Conservation (phyloP, 208 protist genomes). For the Leishmania martiniquensis region DNA sequence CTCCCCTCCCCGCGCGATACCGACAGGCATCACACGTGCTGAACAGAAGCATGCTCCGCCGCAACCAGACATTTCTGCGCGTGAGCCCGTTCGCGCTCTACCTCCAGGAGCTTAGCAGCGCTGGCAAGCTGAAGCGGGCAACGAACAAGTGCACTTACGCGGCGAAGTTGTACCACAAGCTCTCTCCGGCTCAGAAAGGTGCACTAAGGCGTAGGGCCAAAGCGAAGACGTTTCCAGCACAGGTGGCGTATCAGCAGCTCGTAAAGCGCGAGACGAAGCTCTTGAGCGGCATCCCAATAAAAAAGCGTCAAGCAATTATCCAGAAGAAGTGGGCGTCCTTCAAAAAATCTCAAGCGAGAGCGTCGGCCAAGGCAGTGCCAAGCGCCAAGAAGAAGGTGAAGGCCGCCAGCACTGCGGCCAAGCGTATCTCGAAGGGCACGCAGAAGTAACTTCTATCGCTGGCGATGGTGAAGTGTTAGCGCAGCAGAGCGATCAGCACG, state of each 20-base stretch:
- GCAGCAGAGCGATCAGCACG: background rate
- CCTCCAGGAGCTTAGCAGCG: constrained; percentile 46
- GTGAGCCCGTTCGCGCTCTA: constrained; percentile 69
- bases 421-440: constrained; percentile 22
- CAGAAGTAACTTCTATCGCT: background rate
- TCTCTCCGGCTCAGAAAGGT: constrained; percentile 36
- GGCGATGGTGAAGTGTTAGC: background rate
- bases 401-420: constrained; percentile 19
- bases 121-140: constrained; percentile 34
- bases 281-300: constrained; percentile 24
- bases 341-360: constrained; percentile 25
- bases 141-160: constrained; percentile 8
- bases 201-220: constrained; percentile 45
- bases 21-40: background rate
- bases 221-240: constrained; percentile 36
- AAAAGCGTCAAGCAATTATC: constrained; percentile 4
- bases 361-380: constrained; percentile 9
- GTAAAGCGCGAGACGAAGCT: constrained; percentile 46
- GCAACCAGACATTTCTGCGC: constrained; percentile 33
- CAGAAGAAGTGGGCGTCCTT: constrained; percentile 20
- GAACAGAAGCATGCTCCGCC: constrained; percentile 45
- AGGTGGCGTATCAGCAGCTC: constrained; percentile 60
- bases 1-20: background rate
- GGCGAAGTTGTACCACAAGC: constrained; percentile 46
- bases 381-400: constrained; percentile 36